Evolutionary conservation across 129 eudicot genomes (phyloP).

Genomic region (Helichrysum umbraculigerum): DNA sequence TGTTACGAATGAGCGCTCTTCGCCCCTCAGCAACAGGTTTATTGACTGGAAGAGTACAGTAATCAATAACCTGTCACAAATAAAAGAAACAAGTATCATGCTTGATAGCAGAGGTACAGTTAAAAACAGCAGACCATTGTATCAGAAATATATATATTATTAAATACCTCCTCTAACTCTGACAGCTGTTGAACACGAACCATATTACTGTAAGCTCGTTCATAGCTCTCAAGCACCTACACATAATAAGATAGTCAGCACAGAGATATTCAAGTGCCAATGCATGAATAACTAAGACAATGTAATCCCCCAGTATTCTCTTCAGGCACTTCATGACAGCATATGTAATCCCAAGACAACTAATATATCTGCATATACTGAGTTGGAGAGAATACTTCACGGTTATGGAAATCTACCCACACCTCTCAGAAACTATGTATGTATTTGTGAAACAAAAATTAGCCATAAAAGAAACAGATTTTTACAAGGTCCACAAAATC

Average conservation of each 20-base stretch:
- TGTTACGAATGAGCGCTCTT: constrained; percentile 83
- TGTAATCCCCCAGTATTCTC: neutral
- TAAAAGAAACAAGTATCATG: constrained; percentile 10
- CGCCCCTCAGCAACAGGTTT: constrained; percentile 87
- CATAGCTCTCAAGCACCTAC: constrained; percentile 99
- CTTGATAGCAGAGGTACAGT: neutral
- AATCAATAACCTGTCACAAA: constrained; percentile 76
- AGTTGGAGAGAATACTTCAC: neutral
- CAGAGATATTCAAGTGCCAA: constrained; percentile 4
- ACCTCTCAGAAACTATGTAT: neutral
- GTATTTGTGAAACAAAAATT: neutral
- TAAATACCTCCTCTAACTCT: constrained; percentile 88
- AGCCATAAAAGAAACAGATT: neutral
- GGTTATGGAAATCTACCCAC: neutral
- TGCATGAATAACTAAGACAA: neutral
- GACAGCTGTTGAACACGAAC: constrained; percentile 97
- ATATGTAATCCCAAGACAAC: neutral
- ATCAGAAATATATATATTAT: neutral
- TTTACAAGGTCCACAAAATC: neutral
- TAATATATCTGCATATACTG: neutral
- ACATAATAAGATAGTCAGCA: constrained; percentile 12
- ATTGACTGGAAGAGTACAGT: constrained; percentile 82
- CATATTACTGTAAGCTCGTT: constrained; percentile 96
- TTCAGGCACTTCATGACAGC: constrained; percentile 5
- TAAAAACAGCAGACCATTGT: neutral